These are phyloP conservation scores for Heterobasidion parviporum DNA, from an alignment of 1,284 basidiomycete species.

Conservation along the genomic window DNA sequence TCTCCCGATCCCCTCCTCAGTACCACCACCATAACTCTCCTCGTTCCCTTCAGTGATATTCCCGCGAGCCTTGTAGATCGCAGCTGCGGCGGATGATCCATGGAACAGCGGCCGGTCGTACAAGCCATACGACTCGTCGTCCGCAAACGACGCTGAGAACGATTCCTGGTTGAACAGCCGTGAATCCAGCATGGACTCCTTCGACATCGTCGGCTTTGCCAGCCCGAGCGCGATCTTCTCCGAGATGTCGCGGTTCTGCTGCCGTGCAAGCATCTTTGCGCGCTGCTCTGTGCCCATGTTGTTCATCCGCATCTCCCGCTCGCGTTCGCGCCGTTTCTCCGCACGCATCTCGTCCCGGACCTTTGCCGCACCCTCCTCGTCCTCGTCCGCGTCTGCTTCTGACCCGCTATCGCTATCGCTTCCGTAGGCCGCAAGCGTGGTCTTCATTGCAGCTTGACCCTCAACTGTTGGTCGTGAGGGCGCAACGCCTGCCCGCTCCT, in stretches of 20 bases:
- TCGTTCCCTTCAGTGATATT: constrained; percentile 81
- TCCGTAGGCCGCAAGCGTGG: constrained; percentile 79
- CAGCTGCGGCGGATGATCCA: constrained; percentile 91
- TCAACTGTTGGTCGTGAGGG: constrained; percentile 35
- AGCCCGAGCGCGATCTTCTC: constrained; percentile 98
- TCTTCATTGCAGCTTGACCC: constrained; percentile 61
- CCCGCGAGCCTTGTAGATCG: constrained; percentile 92
- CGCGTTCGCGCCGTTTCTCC: constrained; percentile 89
- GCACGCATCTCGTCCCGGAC: constrained; percentile 86
- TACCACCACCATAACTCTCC: constrained; percentile 88
- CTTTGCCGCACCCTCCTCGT: constrained; percentile 81
- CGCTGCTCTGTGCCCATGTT: constrained; percentile 98
- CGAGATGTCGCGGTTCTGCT: constrained; percentile 97
- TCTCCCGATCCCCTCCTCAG: constrained; percentile 86
- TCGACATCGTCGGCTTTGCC: constrained; percentile 91
- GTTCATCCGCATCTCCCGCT: constrained; percentile 97
- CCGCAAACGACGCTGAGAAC: constrained; percentile 74
- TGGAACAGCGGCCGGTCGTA: constrained; percentile 96
- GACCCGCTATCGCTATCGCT: constrained; percentile 58
- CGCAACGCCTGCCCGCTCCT: constrained; percentile 81
- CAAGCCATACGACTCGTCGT: constrained; percentile 88
- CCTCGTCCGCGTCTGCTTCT: constrained; percentile 39
- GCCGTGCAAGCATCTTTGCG: constrained; percentile 89
- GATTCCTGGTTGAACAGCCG: constrained; percentile 96
- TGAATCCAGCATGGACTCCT: constrained; percentile 95